Evolutionary conservation across 768 basidiomycete genomes (phyloP).

Genomic region (Gymnopilus dilepis): DNA sequence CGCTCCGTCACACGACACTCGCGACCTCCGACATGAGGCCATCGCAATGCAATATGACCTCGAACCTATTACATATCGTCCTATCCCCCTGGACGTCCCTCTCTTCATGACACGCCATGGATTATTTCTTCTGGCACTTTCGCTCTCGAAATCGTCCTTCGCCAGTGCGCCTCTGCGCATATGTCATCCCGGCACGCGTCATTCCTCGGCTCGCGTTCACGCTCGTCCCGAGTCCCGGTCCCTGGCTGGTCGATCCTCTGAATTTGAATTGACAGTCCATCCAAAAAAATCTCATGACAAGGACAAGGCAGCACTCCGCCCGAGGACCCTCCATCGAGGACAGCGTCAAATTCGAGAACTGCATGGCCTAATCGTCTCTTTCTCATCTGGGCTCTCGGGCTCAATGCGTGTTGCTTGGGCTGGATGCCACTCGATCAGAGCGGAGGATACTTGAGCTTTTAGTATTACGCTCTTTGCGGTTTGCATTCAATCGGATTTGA

Average conservation of each 20-base stretch:
- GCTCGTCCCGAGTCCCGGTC: background rate
- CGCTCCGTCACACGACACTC: background rate
- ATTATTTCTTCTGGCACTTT: background rate
- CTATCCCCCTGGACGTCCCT: background rate
- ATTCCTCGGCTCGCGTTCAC: background rate
- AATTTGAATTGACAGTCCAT: background rate
- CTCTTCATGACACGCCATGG: background rate
- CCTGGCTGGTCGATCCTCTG: slow-evolving; percentile 2
- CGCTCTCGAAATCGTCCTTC: no score
- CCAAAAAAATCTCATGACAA: background rate
- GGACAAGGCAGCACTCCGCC: background rate
- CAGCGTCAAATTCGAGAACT: background rate
- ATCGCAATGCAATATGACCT: background rate
- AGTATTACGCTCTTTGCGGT: background rate
- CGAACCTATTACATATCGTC: background rate
- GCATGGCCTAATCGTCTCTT: background rate
- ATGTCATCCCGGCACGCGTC: slow-evolving; percentile 2
- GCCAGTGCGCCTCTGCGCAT: no score
- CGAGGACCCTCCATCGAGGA: background rate
- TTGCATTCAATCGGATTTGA: background rate
- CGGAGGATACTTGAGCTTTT: background rate
- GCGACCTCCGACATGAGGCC: background rate
- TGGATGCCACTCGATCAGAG: background rate
- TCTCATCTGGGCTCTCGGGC: background rate
- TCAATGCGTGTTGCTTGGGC: no score